These are phyloP conservation scores for Beauveria australis DNA, from an alignment of 2,329 filamentous ascomycete species.

Conservation along the genomic window DNA sequence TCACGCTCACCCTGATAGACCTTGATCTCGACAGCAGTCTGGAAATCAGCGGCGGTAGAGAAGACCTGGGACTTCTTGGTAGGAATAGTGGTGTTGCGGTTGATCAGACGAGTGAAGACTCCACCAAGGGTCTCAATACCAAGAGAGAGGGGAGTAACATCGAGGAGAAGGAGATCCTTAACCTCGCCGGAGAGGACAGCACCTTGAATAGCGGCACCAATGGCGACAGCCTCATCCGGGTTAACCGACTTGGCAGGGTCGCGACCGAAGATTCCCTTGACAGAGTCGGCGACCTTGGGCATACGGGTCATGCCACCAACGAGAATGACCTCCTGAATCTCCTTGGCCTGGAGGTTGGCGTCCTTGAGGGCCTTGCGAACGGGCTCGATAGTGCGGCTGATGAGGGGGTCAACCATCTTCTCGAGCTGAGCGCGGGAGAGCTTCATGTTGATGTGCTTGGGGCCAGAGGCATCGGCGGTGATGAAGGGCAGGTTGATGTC, in stretches of 20 bases:
- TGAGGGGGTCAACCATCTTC: constrained; percentile 83
- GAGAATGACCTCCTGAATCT: constrained; percentile 95
- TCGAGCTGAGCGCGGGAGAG: constrained; percentile 88
- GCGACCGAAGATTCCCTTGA: constrained; percentile 94
- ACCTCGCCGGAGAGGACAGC: constrained; percentile 94
- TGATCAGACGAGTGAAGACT: constrained; percentile 97
- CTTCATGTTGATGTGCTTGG: constrained; percentile 98
- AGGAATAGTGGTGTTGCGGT: constrained; percentile 97
- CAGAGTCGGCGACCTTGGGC: constrained; percentile 94
- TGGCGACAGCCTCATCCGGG: constrained; percentile 95
- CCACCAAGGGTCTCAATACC: constrained; percentile 98
- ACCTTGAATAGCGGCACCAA: constrained; percentile 95
- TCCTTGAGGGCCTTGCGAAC: constrained; percentile 97
- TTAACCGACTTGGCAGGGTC: constrained; percentile 98
- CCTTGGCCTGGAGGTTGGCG: constrained; percentile 80
- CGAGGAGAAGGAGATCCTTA: constrained; percentile 88
- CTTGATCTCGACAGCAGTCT: constrained; percentile 99
- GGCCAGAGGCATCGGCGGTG: constrained; percentile 87
- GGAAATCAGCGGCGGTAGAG: constrained; percentile 96
- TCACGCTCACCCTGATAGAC: constrained; percentile 99
- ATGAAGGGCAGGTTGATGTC: constrained; percentile 99
- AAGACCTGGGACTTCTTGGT: constrained; percentile 99
- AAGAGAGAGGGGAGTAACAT: constrained; percentile 91
- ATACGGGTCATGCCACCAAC: constrained; percentile 99
- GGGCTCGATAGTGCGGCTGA: constrained; percentile 78